Conservation (phyloP, 345 rosid species). For the Syzygium aromaticum region DNA sequence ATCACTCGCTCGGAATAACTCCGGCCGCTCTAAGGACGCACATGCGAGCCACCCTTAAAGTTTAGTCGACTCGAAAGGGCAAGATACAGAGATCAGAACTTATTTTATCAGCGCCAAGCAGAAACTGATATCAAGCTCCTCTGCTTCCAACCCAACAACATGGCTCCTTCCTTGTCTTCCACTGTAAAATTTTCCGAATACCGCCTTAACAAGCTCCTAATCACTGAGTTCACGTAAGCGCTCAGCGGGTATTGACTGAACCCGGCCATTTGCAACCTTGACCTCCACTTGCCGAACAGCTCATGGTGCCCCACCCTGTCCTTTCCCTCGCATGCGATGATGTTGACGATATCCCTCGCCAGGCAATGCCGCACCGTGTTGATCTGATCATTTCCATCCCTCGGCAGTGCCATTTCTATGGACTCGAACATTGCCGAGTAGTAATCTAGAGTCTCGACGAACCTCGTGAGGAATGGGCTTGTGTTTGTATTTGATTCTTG, state of each 20-base stretch:
- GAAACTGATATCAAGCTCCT: slow-evolving; percentile 58
- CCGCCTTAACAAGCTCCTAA: slow-evolving; percentile 31
- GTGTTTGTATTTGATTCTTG: slow-evolving; percentile 82
- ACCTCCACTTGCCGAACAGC: slow-evolving; percentile 65
- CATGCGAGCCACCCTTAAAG: background rate
- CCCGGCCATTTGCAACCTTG: slow-evolving; percentile 68
- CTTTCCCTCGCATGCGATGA: slow-evolving; percentile 61
- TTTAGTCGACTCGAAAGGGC: background rate
- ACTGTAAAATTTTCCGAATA: slow-evolving; percentile 45
- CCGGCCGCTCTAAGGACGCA: too few species aligned
- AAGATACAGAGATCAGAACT: background rate
- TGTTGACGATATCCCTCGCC: slow-evolving; percentile 59
- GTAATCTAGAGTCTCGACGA: slow-evolving; percentile 47
- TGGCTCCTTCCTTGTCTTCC: slow-evolving; percentile 57
- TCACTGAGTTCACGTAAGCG: slow-evolving; percentile 43
- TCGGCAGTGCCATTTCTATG: slow-evolving; percentile 40
- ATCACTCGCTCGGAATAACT: background rate
- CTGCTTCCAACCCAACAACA: slow-evolving; percentile 62
- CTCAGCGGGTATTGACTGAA: slow-evolving; percentile 47
- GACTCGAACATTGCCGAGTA: slow-evolving; percentile 69
- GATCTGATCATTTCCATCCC: slow-evolving; percentile 41
- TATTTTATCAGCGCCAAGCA: slow-evolving; percentile 41
- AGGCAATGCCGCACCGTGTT: slow-evolving; percentile 55
- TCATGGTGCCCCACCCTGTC: slow-evolving; percentile 73
- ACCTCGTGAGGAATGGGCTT: slow-evolving; percentile 53